Conservation (phyloP, 345 rosid genomes). For the Aegle marmelos region DNA sequence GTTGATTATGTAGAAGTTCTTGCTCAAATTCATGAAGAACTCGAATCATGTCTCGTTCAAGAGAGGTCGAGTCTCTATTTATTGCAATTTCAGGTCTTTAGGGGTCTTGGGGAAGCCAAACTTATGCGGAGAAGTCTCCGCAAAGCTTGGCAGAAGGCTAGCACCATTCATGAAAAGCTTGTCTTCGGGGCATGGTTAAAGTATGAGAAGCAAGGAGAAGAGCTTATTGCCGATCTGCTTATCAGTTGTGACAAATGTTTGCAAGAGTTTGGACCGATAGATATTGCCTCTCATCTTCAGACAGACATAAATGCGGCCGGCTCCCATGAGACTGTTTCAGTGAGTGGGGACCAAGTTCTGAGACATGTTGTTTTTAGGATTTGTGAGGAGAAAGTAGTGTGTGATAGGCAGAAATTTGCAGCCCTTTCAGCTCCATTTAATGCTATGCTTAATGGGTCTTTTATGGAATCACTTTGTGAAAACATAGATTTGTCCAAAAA, state of each 20-base stretch:
- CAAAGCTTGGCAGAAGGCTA: slow-evolving; percentile 86
- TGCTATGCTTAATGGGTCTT: slow-evolving; percentile 89
- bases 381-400: slow-evolving; percentile 69
- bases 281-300: slow-evolving; percentile 57
- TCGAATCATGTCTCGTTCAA: slow-evolving; percentile 66
- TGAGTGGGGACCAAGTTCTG: slow-evolving; percentile 27
- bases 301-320: slow-evolving; percentile 21
- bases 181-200: slow-evolving; percentile 91
- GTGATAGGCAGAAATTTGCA: slow-evolving; percentile 78
- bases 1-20: slow-evolving; percentile 91
- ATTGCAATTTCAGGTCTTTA: slow-evolving; percentile 80
- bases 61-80: slow-evolving; percentile 74
- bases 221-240: slow-evolving; percentile 79
- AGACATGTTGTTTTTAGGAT: slow-evolving; percentile 61
- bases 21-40: slow-evolving; percentile 95
- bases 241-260: slow-evolving; percentile 69
- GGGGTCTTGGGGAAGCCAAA: slow-evolving; percentile 89
- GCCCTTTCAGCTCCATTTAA: slow-evolving; percentile 82
- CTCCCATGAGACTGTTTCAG: slow-evolving; percentile 33
- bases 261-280: slow-evolving; percentile 67
- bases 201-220: slow-evolving; percentile 90
- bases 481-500: slow-evolving; percentile 89
- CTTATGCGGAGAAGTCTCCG: slow-evolving; percentile 84
- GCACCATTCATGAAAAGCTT: slow-evolving; percentile 79
- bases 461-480: slow-evolving; percentile 76